Evolutionary conservation across 2,329 filamentous ascomycete genomes (phyloP), one percentile per base, ranked within the genome.

Genomic region (Epichloe typhina): DNA sequence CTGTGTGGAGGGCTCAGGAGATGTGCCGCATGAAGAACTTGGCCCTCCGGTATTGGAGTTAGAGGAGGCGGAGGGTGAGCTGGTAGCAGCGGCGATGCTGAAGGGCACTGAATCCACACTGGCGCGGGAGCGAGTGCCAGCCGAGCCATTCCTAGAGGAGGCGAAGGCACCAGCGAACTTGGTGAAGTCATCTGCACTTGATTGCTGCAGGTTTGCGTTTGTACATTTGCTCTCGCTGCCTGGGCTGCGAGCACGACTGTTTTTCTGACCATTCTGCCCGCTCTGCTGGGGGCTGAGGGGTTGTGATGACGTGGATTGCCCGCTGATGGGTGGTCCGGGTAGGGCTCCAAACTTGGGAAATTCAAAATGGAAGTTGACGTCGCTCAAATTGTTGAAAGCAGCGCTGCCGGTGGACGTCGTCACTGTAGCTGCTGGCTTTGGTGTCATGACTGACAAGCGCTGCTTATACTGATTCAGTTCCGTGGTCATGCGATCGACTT

Each of bases 401-500:
- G 72, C 64, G 50, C 60, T 65, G 59, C 75, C 70, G 60, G 76
- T 72, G 1, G 58, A 50, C 0, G 58, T 49, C 47, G 63, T 64
- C 13, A 72, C 73, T 64, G 77, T 67, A 1, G 59, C 51, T 2
- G 75, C 52, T 17, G 57, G 52, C 54, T 58, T 64, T 58, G 48
- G 67, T 50, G 65, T 59, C 54, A 75, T 75, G 59, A 86, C 68
- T 0, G 86, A 82, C 40, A 97, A 66, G 52, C 86, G 83, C 69
- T 95, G 94, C 64, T 91, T 86, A 66, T 97, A 97, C 67, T 95
- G 88, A 57, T 80, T 82, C 39, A 98, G 72, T 66, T 98, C 90
- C 49, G 79, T 74, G 51, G 88, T 88, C 66, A 98, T 77, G 55
- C 86, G 85, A 57, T 95, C 88, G 37, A 98, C 83, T 66, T 96